Evolutionary conservation across 345 rosid species (phyloP), one percentile per base, ranked within the genome.

Genomic region (Orychophragmus violaceus): DNA sequence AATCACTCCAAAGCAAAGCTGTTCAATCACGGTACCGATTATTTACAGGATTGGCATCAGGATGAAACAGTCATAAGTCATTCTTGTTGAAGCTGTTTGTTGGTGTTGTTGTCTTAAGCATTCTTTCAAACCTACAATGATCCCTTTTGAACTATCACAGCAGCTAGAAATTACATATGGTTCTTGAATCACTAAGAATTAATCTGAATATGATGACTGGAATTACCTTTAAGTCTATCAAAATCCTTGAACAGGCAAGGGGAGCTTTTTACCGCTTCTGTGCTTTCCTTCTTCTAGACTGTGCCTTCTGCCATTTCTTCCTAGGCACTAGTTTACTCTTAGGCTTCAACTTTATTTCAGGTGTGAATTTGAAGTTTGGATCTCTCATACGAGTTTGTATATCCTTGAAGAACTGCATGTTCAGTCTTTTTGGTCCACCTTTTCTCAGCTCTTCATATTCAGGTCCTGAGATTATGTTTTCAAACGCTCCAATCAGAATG

Each of bases 331-430:
- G 82, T 69, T 87, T 90, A 80, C 91, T 90, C 81, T 88, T 94
- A 0, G 99, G 99, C 75, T 88, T 94, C 72, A 94, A 75, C 82
- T 87, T 94, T 28, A 88, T 35, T 68, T 94, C 97, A 1, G 94
- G 92, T 1, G 97, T 88, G 79, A 84, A 94, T 71, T 88, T 79
- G 58, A 85, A 90, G 69, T 87, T 88, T 3, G 96, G 96, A 74
- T 90, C 95, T 76, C 97, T 87, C 99, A 90, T 94, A 0, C 84
- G 81, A 37, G 95, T 89, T 68, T 88, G 99, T 69, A 94, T 90
- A 78, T 94, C 95, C 82, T 88, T 94, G 72, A 90, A 90, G 55
- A 94, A 94, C 86, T 94, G 78, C 89, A 88, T 85, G 66, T 87
- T 90, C 82, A 94, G 66, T 74, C 72, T 84, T 85, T 85, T 94